Conservation (phyloP, 2,329 filamentous ascomycete species). For the Fusarium virguliforme region DNA sequence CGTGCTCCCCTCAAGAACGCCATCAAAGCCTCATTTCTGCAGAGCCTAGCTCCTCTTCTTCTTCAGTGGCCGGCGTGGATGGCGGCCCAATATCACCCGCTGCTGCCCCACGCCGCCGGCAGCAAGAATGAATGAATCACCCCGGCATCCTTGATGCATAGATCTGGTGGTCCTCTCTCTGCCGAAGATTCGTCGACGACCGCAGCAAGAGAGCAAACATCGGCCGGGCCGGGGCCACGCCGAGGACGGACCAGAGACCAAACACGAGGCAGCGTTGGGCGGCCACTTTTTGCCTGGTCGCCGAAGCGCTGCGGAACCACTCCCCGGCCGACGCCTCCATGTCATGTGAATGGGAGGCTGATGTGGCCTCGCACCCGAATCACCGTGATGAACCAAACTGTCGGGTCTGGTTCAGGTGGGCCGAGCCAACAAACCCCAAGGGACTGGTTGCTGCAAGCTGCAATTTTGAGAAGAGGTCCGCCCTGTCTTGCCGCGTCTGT, state of each 20-base stretch:
- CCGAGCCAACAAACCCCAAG: slow-evolving; percentile 33
- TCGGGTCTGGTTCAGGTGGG: slow-evolving; percentile 44
- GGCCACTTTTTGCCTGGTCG: slow-evolving; percentile 4
- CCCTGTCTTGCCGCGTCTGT: slow-evolving; percentile 24
- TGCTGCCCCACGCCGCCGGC: slow-evolving; percentile 4
- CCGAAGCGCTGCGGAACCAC: slow-evolving; percentile 32
- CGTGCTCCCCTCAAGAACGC: background rate
- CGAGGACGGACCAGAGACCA: slow-evolving; percentile 1
- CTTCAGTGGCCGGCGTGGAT: slow-evolving; percentile 23
- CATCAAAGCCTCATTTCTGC: slow-evolving; percentile 35
- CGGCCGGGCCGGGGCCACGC: slow-evolving; percentile 8
- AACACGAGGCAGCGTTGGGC: slow-evolving; percentile 12
- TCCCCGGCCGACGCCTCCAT: slow-evolving; percentile 43
- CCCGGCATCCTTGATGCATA: slow-evolving; percentile 12
- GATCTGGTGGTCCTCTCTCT: slow-evolving; percentile 24
- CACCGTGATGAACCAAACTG: slow-evolving; percentile 50
- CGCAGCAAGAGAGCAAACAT: slow-evolving; percentile 20
- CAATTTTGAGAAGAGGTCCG: slow-evolving; percentile 27
- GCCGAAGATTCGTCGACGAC: slow-evolving; percentile 12
- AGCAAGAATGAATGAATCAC: background rate
- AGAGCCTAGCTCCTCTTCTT: slow-evolving; percentile 20
- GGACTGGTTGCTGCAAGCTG: slow-evolving; percentile 30
- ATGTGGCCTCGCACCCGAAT: slow-evolving; percentile 42
- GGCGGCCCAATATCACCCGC: slow-evolving; percentile 25
- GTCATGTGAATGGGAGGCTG: slow-evolving; percentile 51